Conservation (phyloP, 2,329 filamentous ascomycete species). For the Metarhizium album region DNA sequence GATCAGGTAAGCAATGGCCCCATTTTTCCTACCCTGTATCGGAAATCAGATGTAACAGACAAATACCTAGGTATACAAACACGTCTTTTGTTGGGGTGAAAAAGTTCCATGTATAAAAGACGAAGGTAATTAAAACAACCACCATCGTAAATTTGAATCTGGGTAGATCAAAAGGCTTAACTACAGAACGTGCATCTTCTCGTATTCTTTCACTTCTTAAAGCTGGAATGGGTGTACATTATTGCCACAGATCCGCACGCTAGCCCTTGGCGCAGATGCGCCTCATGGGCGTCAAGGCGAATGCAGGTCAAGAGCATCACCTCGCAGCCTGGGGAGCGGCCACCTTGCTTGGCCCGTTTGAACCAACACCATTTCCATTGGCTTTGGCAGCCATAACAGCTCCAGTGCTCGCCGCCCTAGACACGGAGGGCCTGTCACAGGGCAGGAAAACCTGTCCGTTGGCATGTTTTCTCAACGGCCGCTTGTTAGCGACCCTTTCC, state of each 20-base stretch:
- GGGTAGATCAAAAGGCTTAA: neutral
- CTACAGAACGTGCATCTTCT: neutral
- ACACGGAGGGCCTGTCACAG: neutral
- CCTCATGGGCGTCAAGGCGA: too few relatives aligned
- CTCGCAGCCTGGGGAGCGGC: constrained; percentile 1
- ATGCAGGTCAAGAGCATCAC: neutral
- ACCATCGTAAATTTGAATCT: neutral
- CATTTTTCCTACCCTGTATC: neutral
- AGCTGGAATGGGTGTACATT: neutral
- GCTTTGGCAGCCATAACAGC: neutral
- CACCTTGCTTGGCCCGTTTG: neutral
- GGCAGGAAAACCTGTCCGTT: constrained; percentile 11
- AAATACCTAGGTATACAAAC: too few relatives aligned
- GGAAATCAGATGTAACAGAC: too few relatives aligned
- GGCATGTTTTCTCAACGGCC: constrained; percentile 13
- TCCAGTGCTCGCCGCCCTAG: neutral
- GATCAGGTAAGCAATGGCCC: constrained; percentile 1
- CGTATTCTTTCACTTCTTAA: neutral
- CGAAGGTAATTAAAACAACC: too few relatives aligned
- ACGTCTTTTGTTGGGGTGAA: too few relatives aligned
- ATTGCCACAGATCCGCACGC: neutral
- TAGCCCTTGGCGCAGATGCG: too few relatives aligned
- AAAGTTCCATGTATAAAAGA: too few relatives aligned
- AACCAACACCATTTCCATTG: neutral
- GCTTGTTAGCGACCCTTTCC: constrained; percentile 12